These are phyloP conservation scores for Melastoma malabathricum DNA, from an alignment of 345 rosid genomes.

Conservation along the genomic window DNA sequence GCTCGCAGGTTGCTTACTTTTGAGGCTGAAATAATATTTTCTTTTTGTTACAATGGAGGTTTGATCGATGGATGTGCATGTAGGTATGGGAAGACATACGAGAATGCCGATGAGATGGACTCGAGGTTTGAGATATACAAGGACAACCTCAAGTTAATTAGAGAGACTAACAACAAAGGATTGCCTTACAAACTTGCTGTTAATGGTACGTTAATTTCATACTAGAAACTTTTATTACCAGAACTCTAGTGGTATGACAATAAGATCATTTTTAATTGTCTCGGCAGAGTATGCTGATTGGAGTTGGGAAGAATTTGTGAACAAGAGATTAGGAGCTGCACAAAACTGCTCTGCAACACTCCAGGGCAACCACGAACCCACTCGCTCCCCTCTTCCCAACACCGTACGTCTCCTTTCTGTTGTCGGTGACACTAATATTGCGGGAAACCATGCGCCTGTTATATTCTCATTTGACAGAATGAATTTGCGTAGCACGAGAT, in stretches of 20 bases:
- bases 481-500: too few relatives aligned
- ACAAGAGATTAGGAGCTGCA: conserved; percentile 70
- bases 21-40: too few relatives aligned
- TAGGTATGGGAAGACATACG: conserved; percentile 63
- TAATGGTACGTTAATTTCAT: conserved; percentile 35
- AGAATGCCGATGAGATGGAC: conserved; percentile 55
- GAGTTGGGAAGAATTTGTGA: conserved; percentile 89
- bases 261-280: background rate
- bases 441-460: too few relatives aligned
- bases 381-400: conserved; percentile 45
- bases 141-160: conserved; percentile 57
- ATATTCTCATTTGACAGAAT: background rate
- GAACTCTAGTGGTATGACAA: background rate
- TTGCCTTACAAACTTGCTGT: conserved; percentile 56
- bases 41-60: background rate
- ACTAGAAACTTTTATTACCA: background rate
- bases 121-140: conserved; percentile 56
- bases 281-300: conserved; percentile 77
- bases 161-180: conserved; percentile 55
- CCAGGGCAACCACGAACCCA: conserved; percentile 66
- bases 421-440: too few relatives aligned
- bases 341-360: conserved; percentile 91
- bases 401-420: conserved; percentile 23
- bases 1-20: conserved; percentile 30
- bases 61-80: background rate